phyloP scores from a whole-genome alignment of 2,329 filamentous ascomycete species.

The Cercospora canescens region DNA sequence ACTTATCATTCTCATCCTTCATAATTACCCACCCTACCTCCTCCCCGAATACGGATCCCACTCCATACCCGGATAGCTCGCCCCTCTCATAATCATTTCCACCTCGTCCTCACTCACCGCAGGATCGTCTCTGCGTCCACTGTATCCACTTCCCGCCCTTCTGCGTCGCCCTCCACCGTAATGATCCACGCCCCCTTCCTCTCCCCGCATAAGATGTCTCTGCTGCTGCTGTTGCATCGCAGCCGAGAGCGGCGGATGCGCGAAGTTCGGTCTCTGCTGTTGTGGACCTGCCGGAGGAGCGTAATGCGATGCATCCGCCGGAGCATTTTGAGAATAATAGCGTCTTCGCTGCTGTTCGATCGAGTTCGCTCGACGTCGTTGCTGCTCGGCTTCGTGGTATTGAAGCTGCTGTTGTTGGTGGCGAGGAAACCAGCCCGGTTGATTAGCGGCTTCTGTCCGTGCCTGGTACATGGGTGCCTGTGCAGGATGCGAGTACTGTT shows the following conservation, averaged over 20 bases:
- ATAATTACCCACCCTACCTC: not conserved
- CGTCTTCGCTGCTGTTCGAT: not conserved
- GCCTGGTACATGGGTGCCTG: slow-evolving; percentile 9
- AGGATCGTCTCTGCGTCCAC: slow-evolving; percentile 30
- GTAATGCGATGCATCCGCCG: not conserved
- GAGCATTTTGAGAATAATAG: not conserved
- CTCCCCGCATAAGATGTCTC: slow-evolving; percentile 4
- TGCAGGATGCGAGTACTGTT: slow-evolving; percentile 9
- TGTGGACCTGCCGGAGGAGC: not conserved
- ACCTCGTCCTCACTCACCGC: slow-evolving; percentile 29
- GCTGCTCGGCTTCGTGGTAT: not conserved
- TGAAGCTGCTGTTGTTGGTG: slow-evolving; percentile 1
- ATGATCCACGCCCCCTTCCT: slow-evolving; percentile 7
- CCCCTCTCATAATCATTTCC: slow-evolving; percentile 58
- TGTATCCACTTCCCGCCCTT: slow-evolving; percentile 25
- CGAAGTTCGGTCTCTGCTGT: not conserved
- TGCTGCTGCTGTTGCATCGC: slow-evolving; percentile 9
- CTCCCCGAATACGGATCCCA: slow-evolving; percentile 45
- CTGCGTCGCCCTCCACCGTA: not conserved
- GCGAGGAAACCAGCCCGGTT: not conserved
- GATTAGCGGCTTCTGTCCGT: not conserved
- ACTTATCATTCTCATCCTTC: not conserved
- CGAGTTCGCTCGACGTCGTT: not conserved
- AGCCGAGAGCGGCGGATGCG: slow-evolving; percentile 1
- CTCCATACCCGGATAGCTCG: slow-evolving; percentile 70